Evolutionary conservation across 1,139 yeast species (phyloP).

Genomic region (Blastobotrys petasosporus): DNA sequence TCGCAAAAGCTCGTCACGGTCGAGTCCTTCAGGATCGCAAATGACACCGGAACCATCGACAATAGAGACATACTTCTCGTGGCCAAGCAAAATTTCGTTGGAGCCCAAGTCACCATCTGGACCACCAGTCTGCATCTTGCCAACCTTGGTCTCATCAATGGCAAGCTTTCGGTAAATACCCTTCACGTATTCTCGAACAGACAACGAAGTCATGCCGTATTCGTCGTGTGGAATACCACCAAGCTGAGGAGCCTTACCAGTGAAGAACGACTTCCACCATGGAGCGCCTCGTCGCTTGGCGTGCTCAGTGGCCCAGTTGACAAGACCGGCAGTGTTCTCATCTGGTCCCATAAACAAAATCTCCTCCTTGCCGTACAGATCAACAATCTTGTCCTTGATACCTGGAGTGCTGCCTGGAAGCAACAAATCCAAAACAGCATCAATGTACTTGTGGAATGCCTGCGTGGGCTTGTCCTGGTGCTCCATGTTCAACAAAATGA

Average conservation of each 20-base stretch:
- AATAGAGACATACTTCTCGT: slow-evolving; percentile 78
- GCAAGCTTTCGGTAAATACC: slow-evolving; percentile 75
- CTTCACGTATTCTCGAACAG: slow-evolving; percentile 89
- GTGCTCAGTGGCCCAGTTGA: slow-evolving; percentile 97
- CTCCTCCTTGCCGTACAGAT: slow-evolving; percentile 76
- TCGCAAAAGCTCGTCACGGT: slow-evolving; percentile 69
- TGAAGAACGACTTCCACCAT: slow-evolving; percentile 98
- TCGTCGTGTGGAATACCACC: slow-evolving; percentile 99
- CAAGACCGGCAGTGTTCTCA: slow-evolving; percentile 94
- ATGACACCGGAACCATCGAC: slow-evolving; percentile 96
- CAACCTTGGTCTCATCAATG: slow-evolving; percentile 54
- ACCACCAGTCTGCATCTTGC: slow-evolving; percentile 95
- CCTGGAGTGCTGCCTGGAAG: slow-evolving; percentile 68
- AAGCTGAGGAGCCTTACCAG: slow-evolving; percentile 85
- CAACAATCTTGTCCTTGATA: slow-evolving; percentile 79
- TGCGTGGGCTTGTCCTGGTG: slow-evolving; percentile 80
- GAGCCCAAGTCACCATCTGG: slow-evolving; percentile 99
- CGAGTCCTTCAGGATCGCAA: slow-evolving; percentile 85
- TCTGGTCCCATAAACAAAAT: slow-evolving; percentile 97
- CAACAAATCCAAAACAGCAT: slow-evolving; percentile 79
- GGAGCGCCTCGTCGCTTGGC: slow-evolving; percentile 93
- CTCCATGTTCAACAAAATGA: slow-evolving; percentile 67
- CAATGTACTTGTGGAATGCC: slow-evolving; percentile 89
- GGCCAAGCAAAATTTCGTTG: slow-evolving; percentile 82
- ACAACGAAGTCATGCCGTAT: slow-evolving; percentile 95